Base-by-base conservation (phyloP, 495 filamentous ascomycete species). In the Penicillium psychrofluorescens region DNA sequence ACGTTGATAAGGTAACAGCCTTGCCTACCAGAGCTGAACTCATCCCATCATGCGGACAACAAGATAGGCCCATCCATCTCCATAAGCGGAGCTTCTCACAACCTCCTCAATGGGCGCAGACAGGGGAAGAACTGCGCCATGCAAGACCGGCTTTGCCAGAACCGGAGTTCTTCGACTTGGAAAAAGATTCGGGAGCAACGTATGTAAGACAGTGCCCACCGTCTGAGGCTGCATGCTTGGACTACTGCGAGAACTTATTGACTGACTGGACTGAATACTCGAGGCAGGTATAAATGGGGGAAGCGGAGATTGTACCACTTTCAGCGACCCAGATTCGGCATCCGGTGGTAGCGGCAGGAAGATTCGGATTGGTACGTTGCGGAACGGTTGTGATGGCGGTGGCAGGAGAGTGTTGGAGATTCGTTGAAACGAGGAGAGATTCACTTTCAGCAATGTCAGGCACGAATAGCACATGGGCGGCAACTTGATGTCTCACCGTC, bases 51-150 rank as follows among this genome's bases (percentile, higher is more conserved):
- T 86, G n/a, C 83, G 73, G 6, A 98, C 76, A 35, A 86, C 85
- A 10, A 97, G 58, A 67, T 91, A 87, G 13, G 95, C 59, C 83
- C 91, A 98, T 1, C 92, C 92, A 64, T 98, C 92, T 0, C 86
- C 80, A 65, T 97, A 97, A 0, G 88, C 79, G 11, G 85, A 86
- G 41, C 78, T 81, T 34, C 83, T 70, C 59, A 90, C 82, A 29
- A 98, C 66, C 36, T 97, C 91, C 53, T 92, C 87, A 16, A 97
- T 62, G n/a, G 80, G 82, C 1, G 90, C 85, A 43, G 66, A 65
- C 73, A 97, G 84, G 6, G 92, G 89, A 43, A 96, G 76, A 4
- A 84, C 79, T 4, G 81, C 86, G 5, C 92, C 94, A 68, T 99
- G 92, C 51, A 96, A 54, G 22, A 97, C 81, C 10, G 88, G 83